Evolutionary conservation across 2,329 filamentous ascomycete genomes (phyloP).

Genomic region (Emydomyces testavorans): DNA sequence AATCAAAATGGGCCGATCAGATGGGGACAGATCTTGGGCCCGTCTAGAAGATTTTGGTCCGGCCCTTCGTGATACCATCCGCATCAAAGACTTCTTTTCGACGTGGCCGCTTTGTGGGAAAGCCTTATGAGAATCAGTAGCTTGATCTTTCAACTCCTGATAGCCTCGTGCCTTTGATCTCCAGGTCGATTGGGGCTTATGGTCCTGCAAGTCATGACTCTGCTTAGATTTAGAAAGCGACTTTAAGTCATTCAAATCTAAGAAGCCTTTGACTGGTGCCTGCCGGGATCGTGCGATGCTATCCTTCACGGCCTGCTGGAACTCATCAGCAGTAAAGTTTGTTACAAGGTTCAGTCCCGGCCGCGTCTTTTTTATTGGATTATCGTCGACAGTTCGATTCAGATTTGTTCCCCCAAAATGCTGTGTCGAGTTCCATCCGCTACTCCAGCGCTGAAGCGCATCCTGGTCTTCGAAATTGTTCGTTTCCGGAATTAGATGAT

Average conservation of each 20-base stretch:
- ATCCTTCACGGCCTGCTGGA: conserved; percentile 3
- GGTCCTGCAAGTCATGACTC: conserved; percentile 15
- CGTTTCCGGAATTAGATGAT: conserved; percentile 10
- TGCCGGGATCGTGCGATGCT: neutral
- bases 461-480: conserved; percentile 2
- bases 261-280: conserved; percentile 17
- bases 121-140: conserved; percentile 9
- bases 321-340: conserved; percentile 25
- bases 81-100: conserved; percentile 9
- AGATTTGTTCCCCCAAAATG: neutral
- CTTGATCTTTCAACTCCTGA: conserved; percentile 18
- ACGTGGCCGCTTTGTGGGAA: neutral
- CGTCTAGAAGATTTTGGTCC: conserved; percentile 16
- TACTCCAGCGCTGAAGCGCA: neutral
- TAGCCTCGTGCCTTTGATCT: conserved; percentile 20
- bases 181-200: conserved; percentile 11
- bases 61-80: conserved; percentile 3
- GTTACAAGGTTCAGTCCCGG: conserved; percentile 36
- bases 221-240: conserved; percentile 24
- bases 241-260: conserved; percentile 32
- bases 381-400: conserved; percentile 15
- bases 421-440: neutral
- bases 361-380: conserved; percentile 23
- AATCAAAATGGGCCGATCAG: conserved; percentile 37
- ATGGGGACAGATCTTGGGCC: conserved; percentile 33